Base-by-base conservation (phyloP, 192 early-diverging fungal species). In the Coemansia sp. region DNA sequence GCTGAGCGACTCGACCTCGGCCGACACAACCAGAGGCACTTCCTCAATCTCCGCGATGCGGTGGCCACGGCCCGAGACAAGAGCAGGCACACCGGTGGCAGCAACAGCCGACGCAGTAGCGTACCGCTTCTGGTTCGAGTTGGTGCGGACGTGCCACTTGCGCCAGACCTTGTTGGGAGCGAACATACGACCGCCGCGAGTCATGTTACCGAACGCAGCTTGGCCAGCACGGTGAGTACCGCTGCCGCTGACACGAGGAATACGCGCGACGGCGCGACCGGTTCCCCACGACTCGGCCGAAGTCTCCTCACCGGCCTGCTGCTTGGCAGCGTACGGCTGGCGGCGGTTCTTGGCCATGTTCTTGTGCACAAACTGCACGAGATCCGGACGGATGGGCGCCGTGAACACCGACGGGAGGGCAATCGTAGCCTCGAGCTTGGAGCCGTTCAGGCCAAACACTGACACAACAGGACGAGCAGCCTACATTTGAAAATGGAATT, bases 171-270 rank as follows among this genome's bases (percentile, higher is more conserved):
- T 99, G 88, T 93, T 99, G 55, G 97, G 97, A 65, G 97, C 94
- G 76, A 97, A 98, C 97, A 98, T 98, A 66, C 94, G 91, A 83
- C 97, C 95, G 72, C 93, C 93, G 84, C 95, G 93, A 84, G 93
- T 96, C 97, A 97, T 97, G 90, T 98, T 98, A 77, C 97, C 95
- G 87, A 97, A 98, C 75, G 95, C 95, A 69, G 93, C 94, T 70
- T 98, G 97, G 71, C 94, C 97, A 65, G 95, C 88, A 69, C 94
- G 92, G 89, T 94, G 92, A 57, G 94, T 98, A 85, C 97, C 97
- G 53, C 89, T 85, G 72, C 94, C 97, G 65, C 87, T 86, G 67
- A 98, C 97, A 87, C 97, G 94, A 69, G 97, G 95, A 73, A 97
- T 98, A 94, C 97, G 94, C 67, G 94, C 94, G 73, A 97, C 97